Percentiles rank a stretch among this genome's conserved stretches.
Evolutionary conservation across 371 early-diverging fungal species (phyloP).

Genomic region (Mortierella sp.): DNA sequence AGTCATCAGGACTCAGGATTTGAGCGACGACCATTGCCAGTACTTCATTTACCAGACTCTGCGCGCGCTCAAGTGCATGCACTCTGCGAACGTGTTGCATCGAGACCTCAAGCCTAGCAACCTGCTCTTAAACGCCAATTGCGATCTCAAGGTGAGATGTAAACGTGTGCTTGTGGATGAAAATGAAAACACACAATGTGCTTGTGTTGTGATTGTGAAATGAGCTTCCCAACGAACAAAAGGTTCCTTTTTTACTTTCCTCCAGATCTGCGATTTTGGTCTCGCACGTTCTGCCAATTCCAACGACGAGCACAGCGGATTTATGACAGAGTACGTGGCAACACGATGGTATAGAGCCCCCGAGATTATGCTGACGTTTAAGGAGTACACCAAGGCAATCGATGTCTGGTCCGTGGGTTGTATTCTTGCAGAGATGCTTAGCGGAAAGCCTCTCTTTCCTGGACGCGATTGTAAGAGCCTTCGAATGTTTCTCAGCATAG

Average conservation of each 20-base stretch:
- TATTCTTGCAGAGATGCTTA: conserved; percentile 96
- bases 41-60: conserved; percentile 98
- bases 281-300: conserved; percentile 93
- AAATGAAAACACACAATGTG: no score
- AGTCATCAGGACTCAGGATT: conserved; percentile 97
- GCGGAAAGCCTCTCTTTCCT: conserved; percentile 90
- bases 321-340: conserved; percentile 98
- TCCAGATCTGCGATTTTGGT: conserved; percentile 93
- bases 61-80: conserved; percentile 97
- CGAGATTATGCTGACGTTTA: conserved; percentile 97
- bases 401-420: conserved; percentile 99
- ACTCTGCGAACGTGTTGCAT: conserved; percentile 97
- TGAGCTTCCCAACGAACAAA: not conserved
- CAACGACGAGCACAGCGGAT: conserved; percentile 85
- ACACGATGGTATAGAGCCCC: conserved; percentile 99
- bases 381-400: conserved; percentile 95
- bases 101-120: conserved; percentile 98
- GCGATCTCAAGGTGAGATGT: conserved; percentile 86
- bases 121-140: conserved; percentile 96
- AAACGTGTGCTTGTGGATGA: not conserved
- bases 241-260: not conserved
- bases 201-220: conserved; percentile 1
- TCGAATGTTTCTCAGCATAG: not conserved
- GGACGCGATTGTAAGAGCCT: conserved; percentile 82
- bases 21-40: conserved; percentile 98